Evolutionary conservation across 1,284 basidiomycete species (phyloP).

Genomic region (Fistulina hepatica): DNA sequence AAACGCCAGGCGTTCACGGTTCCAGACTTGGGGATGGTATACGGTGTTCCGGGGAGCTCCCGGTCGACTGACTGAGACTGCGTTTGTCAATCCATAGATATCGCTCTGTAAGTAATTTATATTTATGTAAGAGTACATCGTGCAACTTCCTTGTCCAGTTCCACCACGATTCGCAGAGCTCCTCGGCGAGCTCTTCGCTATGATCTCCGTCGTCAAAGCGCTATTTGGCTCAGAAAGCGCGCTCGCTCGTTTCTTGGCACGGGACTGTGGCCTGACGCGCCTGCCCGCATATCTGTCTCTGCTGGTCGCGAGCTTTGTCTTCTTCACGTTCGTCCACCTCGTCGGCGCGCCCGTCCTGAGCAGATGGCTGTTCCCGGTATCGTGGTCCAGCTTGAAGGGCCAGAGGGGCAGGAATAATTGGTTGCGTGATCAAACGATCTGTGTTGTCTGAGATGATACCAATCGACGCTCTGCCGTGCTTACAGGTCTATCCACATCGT

Average conservation of each 20-base stretch:
- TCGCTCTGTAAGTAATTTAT: too few species aligned
- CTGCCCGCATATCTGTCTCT: constrained; percentile 7
- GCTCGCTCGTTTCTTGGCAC: background rate
- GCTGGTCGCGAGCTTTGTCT: constrained; percentile 17
- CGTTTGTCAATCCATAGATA: too few species aligned
- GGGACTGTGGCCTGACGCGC: background rate
- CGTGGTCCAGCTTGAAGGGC: constrained; percentile 26
- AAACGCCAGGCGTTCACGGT: too few species aligned
- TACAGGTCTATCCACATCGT: constrained; percentile 43
- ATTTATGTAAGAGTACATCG: too few species aligned
- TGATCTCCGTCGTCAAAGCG: background rate
- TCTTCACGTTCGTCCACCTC: constrained; percentile 31
- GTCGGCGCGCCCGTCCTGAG: constrained; percentile 31
- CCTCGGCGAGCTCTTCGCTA: background rate
- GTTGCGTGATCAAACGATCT: constrained; percentile 19
- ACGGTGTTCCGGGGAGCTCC: too few species aligned
- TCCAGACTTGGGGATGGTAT: too few species aligned
- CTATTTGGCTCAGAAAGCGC: background rate
- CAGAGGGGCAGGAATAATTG: constrained; percentile 33
- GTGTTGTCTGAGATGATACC: background rate
- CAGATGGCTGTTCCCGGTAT: constrained; percentile 23
- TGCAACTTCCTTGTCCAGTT: background rate
- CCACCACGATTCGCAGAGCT: background rate
- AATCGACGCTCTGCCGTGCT: background rate
- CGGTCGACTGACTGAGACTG: too few species aligned